These are phyloP conservation scores for Penicillium waksmanii DNA, from an alignment of 495 filamentous ascomycete species.

Conservation along the genomic window DNA sequence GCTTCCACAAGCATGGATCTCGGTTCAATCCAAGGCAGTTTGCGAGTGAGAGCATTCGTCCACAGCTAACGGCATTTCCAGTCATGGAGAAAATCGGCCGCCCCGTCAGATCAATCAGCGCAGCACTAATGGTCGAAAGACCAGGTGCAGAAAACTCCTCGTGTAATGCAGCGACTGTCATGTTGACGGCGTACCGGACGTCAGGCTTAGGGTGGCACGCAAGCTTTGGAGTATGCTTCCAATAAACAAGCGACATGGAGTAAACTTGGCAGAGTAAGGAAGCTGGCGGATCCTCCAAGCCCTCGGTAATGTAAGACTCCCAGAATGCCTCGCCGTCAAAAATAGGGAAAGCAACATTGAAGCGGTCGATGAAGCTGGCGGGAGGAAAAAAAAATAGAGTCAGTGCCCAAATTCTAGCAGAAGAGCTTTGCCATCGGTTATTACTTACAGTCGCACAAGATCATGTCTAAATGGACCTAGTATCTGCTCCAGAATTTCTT, in stretches of 20 bases:
- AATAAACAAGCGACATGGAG: constrained; percentile 56
- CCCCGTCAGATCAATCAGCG: constrained; percentile 52
- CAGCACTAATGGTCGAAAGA: constrained; percentile 53
- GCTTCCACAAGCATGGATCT: constrained; percentile 52
- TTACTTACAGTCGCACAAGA: constrained; percentile 51
- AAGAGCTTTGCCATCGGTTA: neutral
- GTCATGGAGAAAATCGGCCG: constrained; percentile 57
- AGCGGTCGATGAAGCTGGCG: constrained; percentile 51
- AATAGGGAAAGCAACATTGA: constrained; percentile 58
- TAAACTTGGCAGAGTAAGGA: constrained; percentile 57
- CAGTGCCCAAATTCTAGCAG: constrained; percentile 4
- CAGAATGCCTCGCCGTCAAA: constrained; percentile 55
- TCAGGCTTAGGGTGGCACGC: constrained; percentile 53
- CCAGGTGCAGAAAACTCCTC: constrained; percentile 56
- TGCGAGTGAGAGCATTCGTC: constrained; percentile 52
- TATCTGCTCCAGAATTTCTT: constrained; percentile 58
- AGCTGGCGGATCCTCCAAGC: constrained; percentile 48
- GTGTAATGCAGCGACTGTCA: constrained; percentile 54
- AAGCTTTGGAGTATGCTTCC: constrained; percentile 51
- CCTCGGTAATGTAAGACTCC: constrained; percentile 47
- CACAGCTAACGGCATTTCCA: constrained; percentile 55
- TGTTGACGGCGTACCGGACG: constrained; percentile 54
- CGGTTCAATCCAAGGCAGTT: constrained; percentile 57
- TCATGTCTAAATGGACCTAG: constrained; percentile 55
- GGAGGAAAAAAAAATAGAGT: constrained; percentile 1